phyloP scores from a whole-genome alignment of 2,329 filamentous ascomycete genomes.

The Fusarium irregulare region DNA sequence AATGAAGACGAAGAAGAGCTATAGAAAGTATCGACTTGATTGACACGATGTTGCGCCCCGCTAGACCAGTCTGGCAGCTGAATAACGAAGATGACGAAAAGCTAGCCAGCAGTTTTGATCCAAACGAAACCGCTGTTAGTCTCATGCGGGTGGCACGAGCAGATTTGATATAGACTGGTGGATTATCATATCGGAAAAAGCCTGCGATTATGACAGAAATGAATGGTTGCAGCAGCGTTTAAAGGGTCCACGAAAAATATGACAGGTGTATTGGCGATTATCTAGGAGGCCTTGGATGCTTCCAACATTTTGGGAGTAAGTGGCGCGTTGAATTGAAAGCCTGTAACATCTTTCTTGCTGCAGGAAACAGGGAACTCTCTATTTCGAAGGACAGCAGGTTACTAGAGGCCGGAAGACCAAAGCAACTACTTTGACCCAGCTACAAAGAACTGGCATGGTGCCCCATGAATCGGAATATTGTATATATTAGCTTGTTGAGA shows the following conservation, averaged over 20 bases:
- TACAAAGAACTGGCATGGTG: constrained; percentile 3
- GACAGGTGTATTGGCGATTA: constrained; percentile 8
- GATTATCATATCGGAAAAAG: constrained; percentile 12
- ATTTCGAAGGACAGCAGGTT: constrained; percentile 18
- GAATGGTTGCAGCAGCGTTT: constrained; percentile 17
- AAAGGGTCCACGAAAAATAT: constrained; percentile 22
- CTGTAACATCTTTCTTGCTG: constrained; percentile 7
- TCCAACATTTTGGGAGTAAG: constrained; percentile 18
- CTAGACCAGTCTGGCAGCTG: not conserved
- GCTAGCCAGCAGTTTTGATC: not conserved
- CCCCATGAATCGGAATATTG: constrained; percentile 8
- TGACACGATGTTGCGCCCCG: constrained; percentile 3
- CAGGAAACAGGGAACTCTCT: constrained; percentile 20
- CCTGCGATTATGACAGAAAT: constrained; percentile 8
- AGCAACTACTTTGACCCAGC: constrained; percentile 28
- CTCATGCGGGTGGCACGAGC: constrained; percentile 22
- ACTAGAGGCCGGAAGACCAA: constrained; percentile 43
- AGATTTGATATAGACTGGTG: constrained; percentile 35
- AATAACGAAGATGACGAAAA: constrained; percentile 22
- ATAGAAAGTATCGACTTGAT: constrained; percentile 37
- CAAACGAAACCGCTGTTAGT: constrained; percentile 18
- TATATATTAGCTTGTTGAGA: constrained; percentile 19
- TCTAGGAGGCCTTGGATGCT: constrained; percentile 9
- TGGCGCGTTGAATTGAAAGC: constrained; percentile 24
- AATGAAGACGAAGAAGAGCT: constrained; percentile 56